These are phyloP conservation scores for Candida peoriensis DNA, from an alignment of 805 yeast species.

Conservation along the genomic window DNA sequence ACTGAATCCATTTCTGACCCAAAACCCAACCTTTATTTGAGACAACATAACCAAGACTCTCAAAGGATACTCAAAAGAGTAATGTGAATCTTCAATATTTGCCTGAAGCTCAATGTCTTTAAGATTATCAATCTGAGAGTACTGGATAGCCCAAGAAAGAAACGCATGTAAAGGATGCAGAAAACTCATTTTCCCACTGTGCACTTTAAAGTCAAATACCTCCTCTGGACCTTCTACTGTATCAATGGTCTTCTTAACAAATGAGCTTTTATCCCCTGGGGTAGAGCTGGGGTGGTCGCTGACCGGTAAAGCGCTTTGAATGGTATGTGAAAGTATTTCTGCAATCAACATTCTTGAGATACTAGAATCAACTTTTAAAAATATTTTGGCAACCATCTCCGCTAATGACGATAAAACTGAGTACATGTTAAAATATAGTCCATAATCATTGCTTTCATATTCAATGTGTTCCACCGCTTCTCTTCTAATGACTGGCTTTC, in stretches of 20 bases:
- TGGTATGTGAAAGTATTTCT: constrained; percentile 9
- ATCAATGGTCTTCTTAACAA: constrained; percentile 8
- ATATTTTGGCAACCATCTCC: constrained; percentile 46
- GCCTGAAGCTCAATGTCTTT: constrained; percentile 35
- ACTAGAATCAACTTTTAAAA: constrained; percentile 16
- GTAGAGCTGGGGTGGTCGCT: not conserved
- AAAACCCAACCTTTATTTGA: constrained; percentile 81
- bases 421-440: constrained; percentile 30
- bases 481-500: constrained; percentile 67
- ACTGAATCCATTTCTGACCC: constrained; percentile 93
- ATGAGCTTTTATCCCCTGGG: not conserved
- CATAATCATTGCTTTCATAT: constrained; percentile 76
- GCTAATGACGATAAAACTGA: constrained; percentile 63
- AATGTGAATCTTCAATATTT: too few relatives aligned
- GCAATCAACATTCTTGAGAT: constrained; percentile 4
- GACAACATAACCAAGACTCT: constrained; percentile 72
- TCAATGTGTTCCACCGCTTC: constrained; percentile 82
- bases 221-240: constrained; percentile 21
- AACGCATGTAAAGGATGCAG: constrained; percentile 79
- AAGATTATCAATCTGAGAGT: constrained; percentile 29
- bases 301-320: constrained; percentile 1
- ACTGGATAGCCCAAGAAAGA: constrained; percentile 65
- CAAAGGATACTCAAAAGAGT: constrained; percentile 56
- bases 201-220: constrained; percentile 38
- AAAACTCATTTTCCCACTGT: constrained; percentile 52